Evolutionary conservation across 2,329 filamentous ascomycete species (phyloP), one percentile per base, ranked within the genome.

Genomic region (Atkinsonella hypoxylon): DNA sequence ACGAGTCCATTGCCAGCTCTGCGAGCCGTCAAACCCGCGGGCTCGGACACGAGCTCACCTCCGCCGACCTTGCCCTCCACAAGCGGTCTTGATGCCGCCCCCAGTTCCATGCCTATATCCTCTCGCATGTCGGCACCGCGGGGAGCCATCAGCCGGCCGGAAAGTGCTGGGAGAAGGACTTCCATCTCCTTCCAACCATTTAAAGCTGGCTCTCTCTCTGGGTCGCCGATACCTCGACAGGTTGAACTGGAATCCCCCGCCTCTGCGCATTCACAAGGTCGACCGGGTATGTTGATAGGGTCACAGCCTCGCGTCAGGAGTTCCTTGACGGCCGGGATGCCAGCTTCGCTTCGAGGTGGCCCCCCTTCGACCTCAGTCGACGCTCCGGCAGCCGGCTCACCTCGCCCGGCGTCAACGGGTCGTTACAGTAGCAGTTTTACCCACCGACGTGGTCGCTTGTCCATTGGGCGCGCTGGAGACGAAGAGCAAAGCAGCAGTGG

Each of bases 351-450:
- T 8, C 76, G 86, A 49, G 81, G 83, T 9, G 82, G 76, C 0
- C 82, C 85, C 4, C 69, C 80, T 7, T 70, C 77, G 13, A 76
- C 79, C 50, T 81, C 77, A 0, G 73, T 81, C 52, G 76, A 85
- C 10, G 81, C 80, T 36, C 82, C 88, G 8, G 71, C 79, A 50
- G 82, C 84, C 6, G 81, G 85, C 50, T 95, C 89, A 8, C 89
- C 91, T 2, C 86, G 85, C 54, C 87, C 88, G 5, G 76, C 81
- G 9, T 81, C 85, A 0, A 82, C 87, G n/a, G 83, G 82, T 53
- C 82, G 87, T 45, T 97, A 94, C 64, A 95, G 89, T 66, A 97
- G 91, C 66, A 95, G 90, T 61, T 98, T 98, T 61, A 87, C 85
- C 7, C 89, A 95, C 63, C 81, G 93, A 44, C 81, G 87, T 50